These are phyloP conservation scores for Tuber brumale DNA, from an alignment of 495 filamentous ascomycete genomes.

Conservation along the genomic window DNA sequence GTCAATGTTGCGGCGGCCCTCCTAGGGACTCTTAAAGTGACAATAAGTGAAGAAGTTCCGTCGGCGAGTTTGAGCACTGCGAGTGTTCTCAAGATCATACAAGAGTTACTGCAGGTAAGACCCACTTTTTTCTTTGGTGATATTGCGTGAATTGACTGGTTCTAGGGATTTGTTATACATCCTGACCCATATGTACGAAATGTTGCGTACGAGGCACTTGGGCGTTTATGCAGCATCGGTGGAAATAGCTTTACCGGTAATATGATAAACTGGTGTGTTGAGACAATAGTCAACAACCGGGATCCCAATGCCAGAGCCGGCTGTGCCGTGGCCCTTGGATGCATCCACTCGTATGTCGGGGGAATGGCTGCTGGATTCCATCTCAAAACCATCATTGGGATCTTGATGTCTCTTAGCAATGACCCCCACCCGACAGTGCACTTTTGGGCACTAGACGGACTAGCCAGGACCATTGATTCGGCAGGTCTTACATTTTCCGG, in stretches of 20 bases:
- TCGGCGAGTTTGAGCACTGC: conserved; percentile 63
- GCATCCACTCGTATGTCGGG: conserved; percentile 88
- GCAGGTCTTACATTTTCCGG: conserved; percentile 86
- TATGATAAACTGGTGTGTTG: conserved; percentile 85
- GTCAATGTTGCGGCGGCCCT: conserved; percentile 84
- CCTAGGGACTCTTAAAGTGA: conserved; percentile 71
- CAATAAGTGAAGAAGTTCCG: conserved; percentile 68
- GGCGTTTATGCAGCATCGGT: conserved; percentile 77
- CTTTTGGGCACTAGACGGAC: conserved; percentile 85
- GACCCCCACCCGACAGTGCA: conserved; percentile 96
- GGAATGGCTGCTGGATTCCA: conserved; percentile 98
- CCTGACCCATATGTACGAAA: conserved; percentile 77
- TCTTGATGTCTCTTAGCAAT: conserved; percentile 89
- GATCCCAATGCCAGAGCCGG: conserved; percentile 90
- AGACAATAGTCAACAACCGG: conserved; percentile 84
- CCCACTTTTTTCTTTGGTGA: background rate
- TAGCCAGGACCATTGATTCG: conserved; percentile 83
- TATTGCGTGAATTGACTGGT: conserved; percentile 7
- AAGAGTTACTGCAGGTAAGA: conserved; percentile 67
- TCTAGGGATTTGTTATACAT: conserved; percentile 65
- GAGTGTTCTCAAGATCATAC: conserved; percentile 77
- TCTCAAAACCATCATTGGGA: conserved; percentile 88
- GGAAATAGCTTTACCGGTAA: conserved; percentile 82
- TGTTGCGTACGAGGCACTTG: conserved; percentile 80
- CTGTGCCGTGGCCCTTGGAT: conserved; percentile 86